Evolutionary conservation across 2,329 filamentous ascomycete genomes (phyloP).

Genomic region (Purpureocillium lavendulum): DNA sequence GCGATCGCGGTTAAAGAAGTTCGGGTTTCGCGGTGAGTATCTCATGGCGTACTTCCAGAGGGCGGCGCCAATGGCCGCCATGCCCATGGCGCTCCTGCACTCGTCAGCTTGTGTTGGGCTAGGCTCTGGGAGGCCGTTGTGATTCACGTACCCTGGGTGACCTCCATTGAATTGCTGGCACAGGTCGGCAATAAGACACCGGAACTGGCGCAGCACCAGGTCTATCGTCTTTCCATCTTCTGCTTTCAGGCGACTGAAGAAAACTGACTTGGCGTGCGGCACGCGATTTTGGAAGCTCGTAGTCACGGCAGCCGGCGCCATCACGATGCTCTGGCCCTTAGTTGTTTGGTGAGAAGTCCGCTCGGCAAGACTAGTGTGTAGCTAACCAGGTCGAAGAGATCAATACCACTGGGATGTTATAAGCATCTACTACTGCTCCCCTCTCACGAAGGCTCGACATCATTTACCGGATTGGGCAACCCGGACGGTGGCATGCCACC

Average conservation of each 20-base stretch:
- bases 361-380: too few species aligned
- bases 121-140: too few species aligned
- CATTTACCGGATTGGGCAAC: too few species aligned
- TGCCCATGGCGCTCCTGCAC: constrained; percentile 41
- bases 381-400: too few species aligned
- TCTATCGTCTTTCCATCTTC: constrained; percentile 22
- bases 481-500: constrained; percentile 6
- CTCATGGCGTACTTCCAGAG: constrained; percentile 55
- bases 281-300: too few species aligned
- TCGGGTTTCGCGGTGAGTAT: constrained; percentile 45
- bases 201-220: constrained; percentile 50
- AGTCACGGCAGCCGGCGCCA: too few species aligned
- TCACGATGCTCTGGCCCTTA: too few species aligned
- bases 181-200: constrained; percentile 57
- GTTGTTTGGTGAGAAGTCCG: too few species aligned
- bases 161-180: constrained; percentile 64
- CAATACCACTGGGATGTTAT: too few species aligned
- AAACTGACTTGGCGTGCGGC: too few species aligned
- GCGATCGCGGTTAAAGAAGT: constrained; percentile 53
- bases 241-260: constrained; percentile 7
- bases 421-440: too few species aligned
- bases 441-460: too few species aligned
- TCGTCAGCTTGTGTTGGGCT: background rate
- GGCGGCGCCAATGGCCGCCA: constrained; percentile 53
- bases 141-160: constrained; percentile 49